phyloP scores from a whole-genome alignment of 2,329 filamentous ascomycete genomes.

The Claviceps spartinae region DNA sequence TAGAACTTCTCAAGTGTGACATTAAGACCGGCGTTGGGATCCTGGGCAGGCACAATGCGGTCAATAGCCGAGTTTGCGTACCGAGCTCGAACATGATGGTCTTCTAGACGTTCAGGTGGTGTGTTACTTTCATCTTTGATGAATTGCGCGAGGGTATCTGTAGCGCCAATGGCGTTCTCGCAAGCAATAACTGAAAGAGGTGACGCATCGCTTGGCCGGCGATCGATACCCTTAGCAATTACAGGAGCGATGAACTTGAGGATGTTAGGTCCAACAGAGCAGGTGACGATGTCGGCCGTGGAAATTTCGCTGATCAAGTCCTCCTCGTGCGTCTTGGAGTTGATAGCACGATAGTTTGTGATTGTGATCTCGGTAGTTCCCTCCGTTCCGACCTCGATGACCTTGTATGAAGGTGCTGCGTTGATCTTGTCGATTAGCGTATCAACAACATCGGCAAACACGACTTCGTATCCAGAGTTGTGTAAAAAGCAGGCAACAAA shows the following conservation, averaged over 20 bases:
- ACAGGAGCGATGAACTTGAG: constrained; percentile 92
- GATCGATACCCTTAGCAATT: constrained; percentile 86
- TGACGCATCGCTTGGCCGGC: constrained; percentile 46
- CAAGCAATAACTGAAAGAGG: constrained; percentile 90
- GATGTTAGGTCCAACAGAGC: constrained; percentile 90
- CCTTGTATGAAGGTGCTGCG: constrained; percentile 62
- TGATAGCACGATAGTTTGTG: constrained; percentile 93
- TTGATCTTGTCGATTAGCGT: constrained; percentile 70
- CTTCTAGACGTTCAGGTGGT: constrained; percentile 48
- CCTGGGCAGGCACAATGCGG: constrained; percentile 90
- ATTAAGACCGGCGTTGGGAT: constrained; percentile 64
- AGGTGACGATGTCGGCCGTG: constrained; percentile 83
- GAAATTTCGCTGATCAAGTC: constrained; percentile 76
- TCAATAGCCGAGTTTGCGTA: constrained; percentile 98
- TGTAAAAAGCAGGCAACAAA: constrained; percentile 88
- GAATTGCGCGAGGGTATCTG: constrained; percentile 69
- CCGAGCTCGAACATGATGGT: constrained; percentile 60
- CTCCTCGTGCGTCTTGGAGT: constrained; percentile 74
- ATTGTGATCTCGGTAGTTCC: constrained; percentile 72
- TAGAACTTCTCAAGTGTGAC: constrained; percentile 98
- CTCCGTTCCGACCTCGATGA: constrained; percentile 82
- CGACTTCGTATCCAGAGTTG: constrained; percentile 86
- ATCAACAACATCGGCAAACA: constrained; percentile 92
- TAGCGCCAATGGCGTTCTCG: constrained; percentile 94
- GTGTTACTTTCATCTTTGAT: constrained; percentile 69